Percentiles rank a stretch among this genome's conserved stretches.
Conservation (phyloP, 164 flowering plant species). For the Aristolochia contorta region DNA sequence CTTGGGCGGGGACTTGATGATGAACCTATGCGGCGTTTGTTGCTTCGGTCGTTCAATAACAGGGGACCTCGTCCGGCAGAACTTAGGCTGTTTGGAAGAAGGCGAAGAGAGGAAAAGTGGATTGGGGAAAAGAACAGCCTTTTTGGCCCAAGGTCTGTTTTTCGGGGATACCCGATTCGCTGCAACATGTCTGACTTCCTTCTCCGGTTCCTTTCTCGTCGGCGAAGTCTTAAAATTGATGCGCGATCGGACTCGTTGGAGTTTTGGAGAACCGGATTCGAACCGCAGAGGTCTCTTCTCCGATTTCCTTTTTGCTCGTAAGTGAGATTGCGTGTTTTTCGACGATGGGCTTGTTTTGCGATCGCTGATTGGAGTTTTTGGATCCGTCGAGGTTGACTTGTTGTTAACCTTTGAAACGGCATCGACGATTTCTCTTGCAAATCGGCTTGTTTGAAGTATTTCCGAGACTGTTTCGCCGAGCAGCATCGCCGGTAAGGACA, state of each 20-base stretch:
- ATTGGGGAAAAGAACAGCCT: slow-evolving; percentile 82
- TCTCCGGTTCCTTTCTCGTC: slow-evolving; percentile 31
- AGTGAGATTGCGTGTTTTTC: slow-evolving; percentile 17
- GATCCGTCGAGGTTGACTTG: slow-evolving; percentile 32
- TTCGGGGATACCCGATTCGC: slow-evolving; percentile 78
- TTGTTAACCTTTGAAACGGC: slow-evolving; percentile 38
- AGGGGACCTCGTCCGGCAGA: slow-evolving; percentile 61
- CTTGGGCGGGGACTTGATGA: slow-evolving; percentile 68
- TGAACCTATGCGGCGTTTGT: slow-evolving; percentile 56
- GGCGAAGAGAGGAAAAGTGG: slow-evolving; percentile 61
- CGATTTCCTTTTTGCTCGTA: slow-evolving; percentile 41
- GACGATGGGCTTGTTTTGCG: slow-evolving; percentile 25
- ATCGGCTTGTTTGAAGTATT: slow-evolving; percentile 69
- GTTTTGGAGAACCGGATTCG: slow-evolving; percentile 38
- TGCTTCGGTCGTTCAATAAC: slow-evolving; percentile 30
- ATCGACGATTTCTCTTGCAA: slow-evolving; percentile 55
- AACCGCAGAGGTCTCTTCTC: slow-evolving; percentile 54
- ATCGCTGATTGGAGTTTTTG: slow-evolving; percentile 56
- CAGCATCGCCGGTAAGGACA: slow-evolving; percentile 95
- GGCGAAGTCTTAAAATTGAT: slow-evolving; percentile 74
- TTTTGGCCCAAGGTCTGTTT: slow-evolving; percentile 75
- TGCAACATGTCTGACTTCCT: slow-evolving; percentile 17
- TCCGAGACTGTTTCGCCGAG: slow-evolving; percentile 82
- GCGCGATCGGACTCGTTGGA: slow-evolving; percentile 53
- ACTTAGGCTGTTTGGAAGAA: slow-evolving; percentile 36